Percentiles rank a stretch among this genome's conserved stretches.
Evolutionary conservation across 768 basidiomycete species (phyloP).

Genomic region (Kwoniella shandongensis): DNA sequence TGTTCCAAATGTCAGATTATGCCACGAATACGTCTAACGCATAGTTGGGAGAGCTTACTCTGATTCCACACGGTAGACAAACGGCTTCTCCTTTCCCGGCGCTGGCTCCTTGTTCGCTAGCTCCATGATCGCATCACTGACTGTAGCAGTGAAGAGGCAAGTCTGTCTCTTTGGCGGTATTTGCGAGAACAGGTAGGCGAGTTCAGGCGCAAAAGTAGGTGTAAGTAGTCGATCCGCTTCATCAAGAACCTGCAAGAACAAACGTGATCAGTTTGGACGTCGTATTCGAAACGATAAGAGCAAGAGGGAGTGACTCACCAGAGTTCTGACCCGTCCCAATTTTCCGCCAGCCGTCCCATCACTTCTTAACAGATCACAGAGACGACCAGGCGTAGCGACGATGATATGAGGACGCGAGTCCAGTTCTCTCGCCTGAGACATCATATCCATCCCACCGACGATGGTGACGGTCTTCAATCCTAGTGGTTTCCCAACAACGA

Average conservation of each 20-base stretch:
- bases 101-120: slow-evolving; percentile 71
- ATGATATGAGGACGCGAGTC: slow-evolving; percentile 84
- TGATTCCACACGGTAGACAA: slow-evolving; percentile 75
- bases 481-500: slow-evolving; percentile 77
- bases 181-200: slow-evolving; percentile 70
- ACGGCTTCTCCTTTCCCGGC: slow-evolving; percentile 80
- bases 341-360: slow-evolving; percentile 62
- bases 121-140: slow-evolving; percentile 79
- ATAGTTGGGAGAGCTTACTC: slow-evolving; percentile 58
- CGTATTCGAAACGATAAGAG: neutral
- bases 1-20: slow-evolving; percentile 49
- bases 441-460: slow-evolving; percentile 99
- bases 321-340: slow-evolving; percentile 81
- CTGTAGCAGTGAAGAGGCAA: slow-evolving; percentile 92
- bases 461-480: slow-evolving; percentile 82
- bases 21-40: neutral
- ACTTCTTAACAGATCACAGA: slow-evolving; percentile 84
- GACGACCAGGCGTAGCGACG: slow-evolving; percentile 91
- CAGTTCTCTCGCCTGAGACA: slow-evolving; percentile 85
- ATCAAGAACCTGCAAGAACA: slow-evolving; percentile 72
- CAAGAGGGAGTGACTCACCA: slow-evolving; percentile 60
- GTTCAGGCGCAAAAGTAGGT: slow-evolving; percentile 80
- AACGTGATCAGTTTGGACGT: neutral
- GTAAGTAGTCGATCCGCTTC: slow-evolving; percentile 94
- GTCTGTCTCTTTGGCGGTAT: slow-evolving; percentile 89